Evolutionary conservation across 208 protist genomes (phyloP).

Genomic region (Leishmania mexicana): DNA sequence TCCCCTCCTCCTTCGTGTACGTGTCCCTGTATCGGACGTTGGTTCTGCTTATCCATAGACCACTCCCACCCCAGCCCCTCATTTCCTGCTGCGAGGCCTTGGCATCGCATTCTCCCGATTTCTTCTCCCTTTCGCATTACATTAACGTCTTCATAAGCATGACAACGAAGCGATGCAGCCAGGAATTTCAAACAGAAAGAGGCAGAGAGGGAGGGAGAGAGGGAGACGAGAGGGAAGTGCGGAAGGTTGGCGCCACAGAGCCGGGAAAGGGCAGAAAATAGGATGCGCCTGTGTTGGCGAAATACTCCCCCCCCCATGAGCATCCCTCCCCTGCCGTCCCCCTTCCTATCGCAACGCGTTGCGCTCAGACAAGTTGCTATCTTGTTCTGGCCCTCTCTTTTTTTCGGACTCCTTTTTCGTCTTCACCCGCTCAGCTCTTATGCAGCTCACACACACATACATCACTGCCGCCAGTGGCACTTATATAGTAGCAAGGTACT

Average conservation of each 20-base stretch:
- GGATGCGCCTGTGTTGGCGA: background rate
- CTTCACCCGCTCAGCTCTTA: background rate
- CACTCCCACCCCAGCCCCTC: too few relatives aligned
- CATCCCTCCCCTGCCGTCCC: background rate
- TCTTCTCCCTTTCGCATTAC: background rate
- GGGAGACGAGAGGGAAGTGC: background rate
- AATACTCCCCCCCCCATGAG: background rate
- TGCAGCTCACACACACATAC: background rate
- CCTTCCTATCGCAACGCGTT: background rate
- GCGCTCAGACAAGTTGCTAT: background rate
- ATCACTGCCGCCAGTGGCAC: background rate
- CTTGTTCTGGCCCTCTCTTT: background rate
- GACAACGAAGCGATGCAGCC: background rate
- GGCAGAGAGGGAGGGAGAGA: background rate
- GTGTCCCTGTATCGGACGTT: background rate
- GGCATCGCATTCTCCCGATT: background rate
- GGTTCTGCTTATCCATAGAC: background rate
- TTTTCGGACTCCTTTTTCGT: background rate
- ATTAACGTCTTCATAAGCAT: background rate
- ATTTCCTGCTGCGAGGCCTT: background rate
- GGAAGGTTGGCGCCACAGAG: background rate
- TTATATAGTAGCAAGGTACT: conserved; percentile 51
- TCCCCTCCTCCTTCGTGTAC: background rate
- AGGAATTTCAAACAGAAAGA: background rate
- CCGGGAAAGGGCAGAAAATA: background rate